A percentile compares a stretch with the other conserved stretches of the same genome.
phyloP scores from a whole-genome alignment of 2,329 filamentous ascomycete genomes.

The Chrysoporthe austroafricana region DNA sequence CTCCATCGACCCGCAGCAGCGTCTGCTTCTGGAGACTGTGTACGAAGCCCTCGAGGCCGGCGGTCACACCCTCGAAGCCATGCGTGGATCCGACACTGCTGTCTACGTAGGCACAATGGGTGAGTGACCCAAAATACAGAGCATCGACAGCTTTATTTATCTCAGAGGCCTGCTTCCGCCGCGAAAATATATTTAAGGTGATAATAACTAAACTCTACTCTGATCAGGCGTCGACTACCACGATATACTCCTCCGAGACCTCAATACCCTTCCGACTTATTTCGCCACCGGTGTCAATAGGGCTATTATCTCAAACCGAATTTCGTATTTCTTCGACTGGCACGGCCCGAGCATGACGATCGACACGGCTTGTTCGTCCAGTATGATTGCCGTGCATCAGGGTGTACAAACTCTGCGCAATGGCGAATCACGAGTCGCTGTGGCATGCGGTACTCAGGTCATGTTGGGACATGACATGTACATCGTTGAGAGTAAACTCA shows the following conservation, averaged over 20 bases:
- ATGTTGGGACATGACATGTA: conserved; percentile 37
- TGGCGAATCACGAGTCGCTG: conserved; percentile 37
- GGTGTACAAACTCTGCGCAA: conserved; percentile 40
- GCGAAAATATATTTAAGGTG: too few relatives aligned
- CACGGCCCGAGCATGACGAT: conserved; percentile 38
- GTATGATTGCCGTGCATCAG: conserved; percentile 43
- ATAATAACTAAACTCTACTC: background rate
- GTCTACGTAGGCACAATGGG: conserved; percentile 36
- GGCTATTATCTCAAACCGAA: conserved; percentile 41
- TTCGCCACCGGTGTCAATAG: conserved; percentile 38
- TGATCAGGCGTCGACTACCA: conserved; percentile 6
- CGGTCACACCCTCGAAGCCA: conserved; percentile 29
- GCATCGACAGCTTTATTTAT: background rate
- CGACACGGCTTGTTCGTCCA: conserved; percentile 49
- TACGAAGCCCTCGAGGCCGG: conserved; percentile 31
- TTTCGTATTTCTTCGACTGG: conserved; percentile 45
- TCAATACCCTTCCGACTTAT: conserved; percentile 34
- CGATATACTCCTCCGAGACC: conserved; percentile 21
- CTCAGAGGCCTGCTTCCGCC: too few relatives aligned
- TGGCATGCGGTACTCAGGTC: conserved; percentile 38
- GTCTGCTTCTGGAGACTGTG: conserved; percentile 30
- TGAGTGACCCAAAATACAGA: background rate
- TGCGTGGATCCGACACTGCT: conserved; percentile 33
- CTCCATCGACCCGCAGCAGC: background rate
- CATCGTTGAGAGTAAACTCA: conserved; percentile 41